Conservation (phyloP, 768 basidiomycete genomes). For the Psilocybe cyanescens region DNA sequence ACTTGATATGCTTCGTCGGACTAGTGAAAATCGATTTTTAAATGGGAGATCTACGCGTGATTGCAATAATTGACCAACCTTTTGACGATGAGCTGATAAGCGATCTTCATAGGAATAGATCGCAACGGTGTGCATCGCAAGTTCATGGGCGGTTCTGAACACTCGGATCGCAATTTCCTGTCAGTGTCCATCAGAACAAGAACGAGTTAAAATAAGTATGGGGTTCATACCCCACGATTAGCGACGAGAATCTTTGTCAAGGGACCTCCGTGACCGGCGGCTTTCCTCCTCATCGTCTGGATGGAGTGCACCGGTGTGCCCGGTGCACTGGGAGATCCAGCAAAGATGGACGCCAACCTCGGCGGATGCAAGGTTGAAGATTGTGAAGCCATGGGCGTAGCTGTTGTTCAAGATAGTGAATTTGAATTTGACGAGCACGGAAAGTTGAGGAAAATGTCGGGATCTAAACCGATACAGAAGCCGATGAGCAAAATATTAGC, state of each 20-base stretch:
- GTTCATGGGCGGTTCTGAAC: slow-evolving; percentile 96
- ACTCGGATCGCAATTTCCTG: slow-evolving; percentile 99
- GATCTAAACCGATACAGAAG: slow-evolving; percentile 13
- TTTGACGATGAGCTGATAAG: slow-evolving; percentile 96
- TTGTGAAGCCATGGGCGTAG: slow-evolving; percentile 45
- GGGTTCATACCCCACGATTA: slow-evolving; percentile 78
- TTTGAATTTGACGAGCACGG: slow-evolving; percentile 5
- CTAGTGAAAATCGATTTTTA: slow-evolving; percentile 45
- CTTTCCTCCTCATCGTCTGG: slow-evolving; percentile 88
- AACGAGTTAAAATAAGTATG: slow-evolving; percentile 10
- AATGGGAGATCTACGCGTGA: slow-evolving; percentile 9
- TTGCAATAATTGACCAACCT: slow-evolving; percentile 50
- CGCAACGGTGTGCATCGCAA: slow-evolving; percentile 99
- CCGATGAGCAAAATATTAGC: slow-evolving; percentile 11
- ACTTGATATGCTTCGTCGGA: slow-evolving; percentile 99
- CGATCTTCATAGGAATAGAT: slow-evolving; percentile 98
- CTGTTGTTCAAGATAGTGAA: slow-evolving; percentile 10
- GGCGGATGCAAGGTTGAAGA: slow-evolving; percentile 65
- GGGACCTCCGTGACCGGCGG: slow-evolving; percentile 88
- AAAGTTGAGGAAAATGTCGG: slow-evolving; percentile 13
- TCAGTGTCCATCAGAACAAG: slow-evolving; percentile 17
- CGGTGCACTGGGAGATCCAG: slow-evolving; percentile 74
- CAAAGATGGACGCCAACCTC: slow-evolving; percentile 73
- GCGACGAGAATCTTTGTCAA: slow-evolving; percentile 92
- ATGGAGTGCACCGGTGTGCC: slow-evolving; percentile 90